These are phyloP conservation scores for Hordeum vulgare DNA, from an alignment of 176 grass and related monocot genomes.

Conservation along the genomic window DNA sequence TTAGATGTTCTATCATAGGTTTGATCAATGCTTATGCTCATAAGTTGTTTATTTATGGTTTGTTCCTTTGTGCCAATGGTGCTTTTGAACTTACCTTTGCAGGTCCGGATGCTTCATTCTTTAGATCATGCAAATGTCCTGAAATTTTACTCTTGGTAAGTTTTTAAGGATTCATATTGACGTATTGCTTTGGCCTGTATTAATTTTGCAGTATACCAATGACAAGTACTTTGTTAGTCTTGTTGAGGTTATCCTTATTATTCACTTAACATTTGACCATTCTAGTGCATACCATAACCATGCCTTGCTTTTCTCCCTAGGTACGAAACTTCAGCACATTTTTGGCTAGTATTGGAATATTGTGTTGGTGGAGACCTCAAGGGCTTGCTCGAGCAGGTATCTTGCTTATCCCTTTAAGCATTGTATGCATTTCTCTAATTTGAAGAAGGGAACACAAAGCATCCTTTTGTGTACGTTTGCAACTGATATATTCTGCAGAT, in stretches of 20 bases:
- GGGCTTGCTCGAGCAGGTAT: conserved; percentile 78
- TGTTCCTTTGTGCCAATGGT: not conserved
- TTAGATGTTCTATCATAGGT: not conserved
- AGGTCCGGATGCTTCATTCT: conserved; percentile 91
- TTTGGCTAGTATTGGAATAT: conserved; percentile 90
- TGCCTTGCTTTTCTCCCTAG: conserved; percentile 27
- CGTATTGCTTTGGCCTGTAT: not conserved
- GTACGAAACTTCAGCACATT: conserved; percentile 94
- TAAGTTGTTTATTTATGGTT: not conserved
- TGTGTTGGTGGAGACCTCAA: conserved; percentile 87
- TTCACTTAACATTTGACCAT: not conserved
- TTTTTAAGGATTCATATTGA: not conserved
- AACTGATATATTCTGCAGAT: not conserved
- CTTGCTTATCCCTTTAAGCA: not conserved
- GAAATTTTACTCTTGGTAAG: conserved; percentile 86
- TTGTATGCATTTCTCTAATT: not conserved
- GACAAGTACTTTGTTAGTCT: not conserved
- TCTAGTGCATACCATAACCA: not conserved
- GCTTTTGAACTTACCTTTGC: conserved; percentile 25
- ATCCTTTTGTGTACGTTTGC: not conserved
- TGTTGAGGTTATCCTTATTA: conserved; percentile 1
- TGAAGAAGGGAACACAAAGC: not conserved
- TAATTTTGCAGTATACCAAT: not conserved
- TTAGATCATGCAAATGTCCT: conserved; percentile 84
- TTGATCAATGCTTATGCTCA: not conserved